These are phyloP conservation scores for Cadophora malorum DNA, from an alignment of 2,329 filamentous ascomycete species.

Conservation along the genomic window DNA sequence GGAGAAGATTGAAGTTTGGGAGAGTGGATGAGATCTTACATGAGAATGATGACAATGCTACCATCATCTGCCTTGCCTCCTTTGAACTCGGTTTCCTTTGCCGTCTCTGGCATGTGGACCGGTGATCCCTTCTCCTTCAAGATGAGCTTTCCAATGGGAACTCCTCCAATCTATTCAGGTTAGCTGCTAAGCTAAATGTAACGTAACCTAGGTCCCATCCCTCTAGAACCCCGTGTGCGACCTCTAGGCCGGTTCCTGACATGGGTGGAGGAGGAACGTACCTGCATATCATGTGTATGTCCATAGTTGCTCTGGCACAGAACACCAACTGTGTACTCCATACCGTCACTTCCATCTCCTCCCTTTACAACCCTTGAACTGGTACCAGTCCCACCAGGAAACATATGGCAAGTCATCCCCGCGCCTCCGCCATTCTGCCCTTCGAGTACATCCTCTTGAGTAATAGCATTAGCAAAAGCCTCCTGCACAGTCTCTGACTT, in stretches of 20 bases:
- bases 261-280: not conserved
- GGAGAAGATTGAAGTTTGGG: not conserved
- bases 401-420: conserved; percentile 70
- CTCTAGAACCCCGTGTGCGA: not conserved
- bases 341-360: conserved; percentile 45
- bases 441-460: conserved; percentile 59
- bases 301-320: conserved; percentile 73
- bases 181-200: not conserved
- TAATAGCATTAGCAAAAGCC: conserved; percentile 58
- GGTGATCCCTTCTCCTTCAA: conserved; percentile 50
- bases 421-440: conserved; percentile 72
- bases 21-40: conserved; percentile 38
- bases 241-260: not conserved
- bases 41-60: conserved; percentile 65
- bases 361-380: conserved; percentile 63
- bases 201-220: too few relatives aligned
- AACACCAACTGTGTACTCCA: conserved; percentile 63
- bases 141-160: conserved; percentile 66
- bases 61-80: conserved; percentile 62
- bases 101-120: conserved; percentile 41
- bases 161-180: conserved; percentile 55
- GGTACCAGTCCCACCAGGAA: conserved; percentile 71
- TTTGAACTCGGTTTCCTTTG: conserved; percentile 37
- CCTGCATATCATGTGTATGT: conserved; percentile 57
- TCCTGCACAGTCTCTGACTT: conserved; percentile 59